These are phyloP conservation scores for Irpex lacteus DNA, from an alignment of 1,284 basidiomycete species.

Conservation along the genomic window DNA sequence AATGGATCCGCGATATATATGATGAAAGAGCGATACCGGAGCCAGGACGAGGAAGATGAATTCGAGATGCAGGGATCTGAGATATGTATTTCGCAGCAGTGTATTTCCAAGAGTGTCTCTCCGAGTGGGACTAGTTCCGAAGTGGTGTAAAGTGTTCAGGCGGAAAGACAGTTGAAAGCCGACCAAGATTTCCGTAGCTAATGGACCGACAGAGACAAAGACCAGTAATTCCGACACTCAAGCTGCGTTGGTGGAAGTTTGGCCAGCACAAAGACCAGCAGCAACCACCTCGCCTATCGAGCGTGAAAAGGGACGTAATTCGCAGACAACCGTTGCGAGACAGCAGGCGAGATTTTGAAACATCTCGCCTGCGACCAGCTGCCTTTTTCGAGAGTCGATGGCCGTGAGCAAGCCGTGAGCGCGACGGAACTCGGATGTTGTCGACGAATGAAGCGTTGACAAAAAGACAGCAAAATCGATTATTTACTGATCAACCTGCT, in stretches of 20 bases:
- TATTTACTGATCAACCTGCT: background rate
- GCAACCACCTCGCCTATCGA: background rate
- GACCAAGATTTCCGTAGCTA: background rate
- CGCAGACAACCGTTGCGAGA: background rate
- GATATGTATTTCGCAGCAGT: background rate
- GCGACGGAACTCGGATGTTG: constrained; percentile 10
- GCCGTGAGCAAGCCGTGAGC: background rate
- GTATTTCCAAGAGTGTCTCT: background rate
- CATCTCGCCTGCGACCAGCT: background rate
- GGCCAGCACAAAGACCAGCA: background rate
- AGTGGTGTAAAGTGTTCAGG: background rate
- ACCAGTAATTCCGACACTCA: background rate
- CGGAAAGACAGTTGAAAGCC: background rate
- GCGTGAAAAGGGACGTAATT: background rate
- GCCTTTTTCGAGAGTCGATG: background rate
- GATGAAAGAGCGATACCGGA: constrained; percentile 14
- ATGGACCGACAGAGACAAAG: background rate
- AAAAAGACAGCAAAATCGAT: background rate
- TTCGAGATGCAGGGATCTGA: background rate
- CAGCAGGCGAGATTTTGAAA: background rate
- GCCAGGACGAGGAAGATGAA: constrained; percentile 6
- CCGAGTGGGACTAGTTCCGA: background rate
- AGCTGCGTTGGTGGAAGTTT: background rate
- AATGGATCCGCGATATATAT: constrained; percentile 17
- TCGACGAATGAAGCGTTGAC: background rate